Base-by-base conservation (phyloP, 768 basidiomycete species). In the Pleurotus pulmonarius region DNA sequence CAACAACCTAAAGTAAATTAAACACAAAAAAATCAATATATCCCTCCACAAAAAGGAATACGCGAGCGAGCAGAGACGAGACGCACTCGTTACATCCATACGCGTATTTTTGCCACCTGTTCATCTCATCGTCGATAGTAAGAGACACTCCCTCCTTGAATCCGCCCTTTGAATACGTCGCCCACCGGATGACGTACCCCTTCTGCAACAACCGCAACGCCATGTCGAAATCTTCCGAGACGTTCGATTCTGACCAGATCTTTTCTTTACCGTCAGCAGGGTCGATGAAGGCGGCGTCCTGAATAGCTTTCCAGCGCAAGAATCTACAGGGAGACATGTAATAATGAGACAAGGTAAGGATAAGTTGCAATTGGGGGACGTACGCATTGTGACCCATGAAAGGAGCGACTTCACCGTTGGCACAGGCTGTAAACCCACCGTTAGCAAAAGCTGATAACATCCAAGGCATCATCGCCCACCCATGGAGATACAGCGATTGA, bases 111-210 rank as follows among this genome's bases (percentile, higher is more conserved):
- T 94, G 90, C 93, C 93, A 96, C 3, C 93, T 72, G 63, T 93
- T 94, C 46, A 94, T 69, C 67, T 96, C 93, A 67, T 95, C 93
- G 57, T 94, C 92, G 60, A 85, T 83, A 3, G 89, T 93, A 25
- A 96, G 76, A 1, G 88, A 89, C 24, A 96, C 93, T 61, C 94
- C 94, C 67, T 96, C 93, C 72, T 94, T 89, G 77, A 94, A 96
- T 3, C 77, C 86, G 37, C 90, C 85, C n/a, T 86, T 77, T 1
- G 85, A 86, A 68, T 95, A 95, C 1, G 90, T 90, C 48, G 90
- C 89, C 92, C 89, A 87, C 6, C 87, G 80, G 56, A 90, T 85
- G 59, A 83, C 81, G 63, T 87, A 91, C 1, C 87, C 89, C 56
- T 78, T 75, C 56, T 73, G 61, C 51, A 81, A 80, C 37, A 91